These are phyloP conservation scores for Cylindrotheca closterium DNA, from an alignment of 108 stramenopile species.

Conservation along the genomic window DNA sequence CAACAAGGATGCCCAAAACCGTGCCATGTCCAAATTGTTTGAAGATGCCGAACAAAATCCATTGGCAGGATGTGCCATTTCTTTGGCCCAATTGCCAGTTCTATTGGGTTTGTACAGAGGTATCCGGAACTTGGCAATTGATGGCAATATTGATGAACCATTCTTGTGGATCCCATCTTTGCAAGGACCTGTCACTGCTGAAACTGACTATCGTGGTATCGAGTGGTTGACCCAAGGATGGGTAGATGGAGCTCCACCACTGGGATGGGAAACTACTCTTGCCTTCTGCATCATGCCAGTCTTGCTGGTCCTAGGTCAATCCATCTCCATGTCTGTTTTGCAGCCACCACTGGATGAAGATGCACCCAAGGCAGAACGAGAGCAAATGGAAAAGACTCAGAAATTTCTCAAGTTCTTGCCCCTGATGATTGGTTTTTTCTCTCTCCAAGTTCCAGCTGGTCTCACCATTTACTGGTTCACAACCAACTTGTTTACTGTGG, in stretches of 20 bases:
- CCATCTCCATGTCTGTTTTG: conserved; percentile 81
- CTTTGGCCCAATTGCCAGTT: conserved; percentile 89
- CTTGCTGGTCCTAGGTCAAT: conserved; percentile 84
- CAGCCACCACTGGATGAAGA: conserved; percentile 76
- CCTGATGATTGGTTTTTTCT: conserved; percentile 93
- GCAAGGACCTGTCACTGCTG: conserved; percentile 88
- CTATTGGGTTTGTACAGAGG: conserved; percentile 93
- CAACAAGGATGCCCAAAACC: conserved; percentile 84
- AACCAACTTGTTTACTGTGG: conserved; percentile 85
- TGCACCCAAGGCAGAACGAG: conserved; percentile 58
- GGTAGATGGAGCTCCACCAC: conserved; percentile 58
- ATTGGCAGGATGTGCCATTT: conserved; percentile 90
- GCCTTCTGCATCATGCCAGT: conserved; percentile 91
- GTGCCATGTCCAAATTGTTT: conserved; percentile 88
- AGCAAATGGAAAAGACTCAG: conserved; percentile 64
- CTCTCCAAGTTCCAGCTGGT: conserved; percentile 94
- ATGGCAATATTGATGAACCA: conserved; percentile 83
- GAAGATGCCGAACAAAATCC: conserved; percentile 93
- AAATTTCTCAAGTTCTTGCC: conserved; percentile 88
- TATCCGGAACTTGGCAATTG: conserved; percentile 81
- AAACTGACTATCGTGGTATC: conserved; percentile 71
- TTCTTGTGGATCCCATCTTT: conserved; percentile 95
- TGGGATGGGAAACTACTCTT: conserved; percentile 94
- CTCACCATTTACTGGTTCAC: conserved; percentile 96
- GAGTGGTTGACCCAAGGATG: conserved; percentile 81